Evolutionary conservation across 2,329 filamentous ascomycete genomes (phyloP).

Genomic region (Leptoxyphium fumago): DNA sequence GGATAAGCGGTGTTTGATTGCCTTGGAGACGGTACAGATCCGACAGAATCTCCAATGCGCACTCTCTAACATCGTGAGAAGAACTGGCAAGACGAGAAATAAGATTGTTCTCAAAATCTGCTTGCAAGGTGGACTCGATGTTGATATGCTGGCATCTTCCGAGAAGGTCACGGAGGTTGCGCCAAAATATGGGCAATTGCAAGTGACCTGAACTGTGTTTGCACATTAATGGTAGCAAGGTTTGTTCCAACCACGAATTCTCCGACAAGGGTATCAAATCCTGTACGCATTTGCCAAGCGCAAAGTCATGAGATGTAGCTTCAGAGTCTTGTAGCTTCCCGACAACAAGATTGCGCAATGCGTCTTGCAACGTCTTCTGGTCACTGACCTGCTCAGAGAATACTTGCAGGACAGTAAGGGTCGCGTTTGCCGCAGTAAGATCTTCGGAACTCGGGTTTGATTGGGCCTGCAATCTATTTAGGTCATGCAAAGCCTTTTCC

Average conservation of each 20-base stretch:
- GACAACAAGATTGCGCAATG: no score
- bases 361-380: no score
- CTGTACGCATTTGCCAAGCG: slow-evolving; percentile 10
- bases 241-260: background rate
- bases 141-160: slow-evolving; percentile 3
- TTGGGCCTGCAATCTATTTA: background rate
- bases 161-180: slow-evolving; percentile 11
- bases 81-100: slow-evolving; percentile 60
- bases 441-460: no score
- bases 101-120: slow-evolving; percentile 48
- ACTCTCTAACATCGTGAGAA: slow-evolving; percentile 58
- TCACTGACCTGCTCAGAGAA: no score
- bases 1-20: slow-evolving; percentile 36
- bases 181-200: slow-evolving; percentile 13
- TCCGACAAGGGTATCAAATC: slow-evolving; percentile 5
- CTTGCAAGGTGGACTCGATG: slow-evolving; percentile 33
- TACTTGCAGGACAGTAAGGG: no score
- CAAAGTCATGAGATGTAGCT: slow-evolving; percentile 4
- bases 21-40: slow-evolving; percentile 38
- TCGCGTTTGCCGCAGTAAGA: no score
- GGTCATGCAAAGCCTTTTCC: background rate
- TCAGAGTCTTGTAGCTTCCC: background rate
- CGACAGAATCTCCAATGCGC: slow-evolving; percentile 57
- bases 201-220: slow-evolving; percentile 4
- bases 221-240: slow-evolving; percentile 10